phyloP scores from a whole-genome alignment of 208 protist species.

The Vickermania ingenoplastis region DNA sequence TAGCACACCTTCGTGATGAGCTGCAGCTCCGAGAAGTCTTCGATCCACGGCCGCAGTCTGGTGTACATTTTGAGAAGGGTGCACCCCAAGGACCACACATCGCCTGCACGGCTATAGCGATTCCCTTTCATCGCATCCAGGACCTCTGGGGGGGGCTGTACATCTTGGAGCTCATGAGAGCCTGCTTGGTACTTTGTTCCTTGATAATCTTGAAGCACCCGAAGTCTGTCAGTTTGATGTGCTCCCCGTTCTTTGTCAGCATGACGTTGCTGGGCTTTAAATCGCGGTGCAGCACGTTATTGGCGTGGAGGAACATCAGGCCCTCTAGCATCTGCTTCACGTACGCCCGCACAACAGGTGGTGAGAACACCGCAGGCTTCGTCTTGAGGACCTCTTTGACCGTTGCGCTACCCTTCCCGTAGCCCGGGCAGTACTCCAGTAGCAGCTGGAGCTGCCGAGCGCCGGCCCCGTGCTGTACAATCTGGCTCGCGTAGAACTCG shows the following conservation, averaged over 20 bases:
- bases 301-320: constrained; percentile 47
- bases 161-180: constrained; percentile 44
- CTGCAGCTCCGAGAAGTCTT: not conserved
- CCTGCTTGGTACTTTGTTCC: constrained; percentile 21
- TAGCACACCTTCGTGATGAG: not conserved
- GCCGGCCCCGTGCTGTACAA: not conserved
- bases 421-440: not conserved
- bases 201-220: constrained; percentile 47
- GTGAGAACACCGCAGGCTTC: not conserved
- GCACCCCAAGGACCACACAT: constrained; percentile 82
- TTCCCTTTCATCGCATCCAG: constrained; percentile 18
- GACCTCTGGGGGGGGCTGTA: constrained; percentile 74
- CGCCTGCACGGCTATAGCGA: constrained; percentile 38
- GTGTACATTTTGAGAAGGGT: constrained; percentile 59
- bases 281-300: constrained; percentile 73
- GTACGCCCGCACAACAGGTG: constrained; percentile 38
- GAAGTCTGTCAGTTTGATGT: constrained; percentile 75
- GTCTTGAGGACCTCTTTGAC: constrained; percentile 9
- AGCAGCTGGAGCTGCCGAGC: not conserved
- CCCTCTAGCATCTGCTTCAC: constrained; percentile 32
- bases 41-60: constrained; percentile 38
- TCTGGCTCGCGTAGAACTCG: not conserved
- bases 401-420: not conserved
- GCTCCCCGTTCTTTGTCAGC: constrained; percentile 37
- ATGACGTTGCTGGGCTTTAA: constrained; percentile 84